Conservation (phyloP, 192 early-diverging fungal species). For the Phycomyces blakesleeanus region DNA sequence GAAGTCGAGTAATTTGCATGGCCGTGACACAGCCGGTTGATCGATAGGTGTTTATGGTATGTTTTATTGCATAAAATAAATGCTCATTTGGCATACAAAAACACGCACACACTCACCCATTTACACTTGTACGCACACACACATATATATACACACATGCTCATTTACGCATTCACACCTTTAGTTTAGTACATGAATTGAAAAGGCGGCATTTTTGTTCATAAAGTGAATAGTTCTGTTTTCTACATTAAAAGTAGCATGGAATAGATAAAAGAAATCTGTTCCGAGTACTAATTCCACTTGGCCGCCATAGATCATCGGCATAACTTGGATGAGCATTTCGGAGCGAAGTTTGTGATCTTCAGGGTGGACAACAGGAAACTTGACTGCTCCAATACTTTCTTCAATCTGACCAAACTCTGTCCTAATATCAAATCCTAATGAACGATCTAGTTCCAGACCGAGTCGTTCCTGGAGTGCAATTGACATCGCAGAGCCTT, state of each 20-base stretch:
- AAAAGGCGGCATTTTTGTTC: neutral
- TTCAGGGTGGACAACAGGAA: constrained; percentile 6
- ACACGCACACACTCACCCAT: no score
- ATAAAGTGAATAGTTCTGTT: constrained; percentile 3
- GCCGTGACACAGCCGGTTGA: no score
- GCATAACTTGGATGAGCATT: constrained; percentile 12
- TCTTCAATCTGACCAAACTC: constrained; percentile 1
- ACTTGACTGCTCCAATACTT: constrained; percentile 7
- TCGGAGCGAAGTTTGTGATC: neutral
- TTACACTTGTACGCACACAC: no score
- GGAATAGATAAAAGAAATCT: constrained; percentile 13
- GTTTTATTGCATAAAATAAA: no score
- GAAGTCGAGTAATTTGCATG: no score
- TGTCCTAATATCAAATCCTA: neutral
- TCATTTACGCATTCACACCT: no score
- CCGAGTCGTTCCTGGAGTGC: neutral
- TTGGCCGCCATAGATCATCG: constrained; percentile 15
- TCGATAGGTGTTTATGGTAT: no score
- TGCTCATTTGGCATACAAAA: no score
- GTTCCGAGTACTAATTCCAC: constrained; percentile 11
- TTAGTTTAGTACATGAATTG: no score
- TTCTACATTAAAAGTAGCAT: constrained; percentile 12
- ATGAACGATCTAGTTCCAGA: neutral
- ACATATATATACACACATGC: no score
- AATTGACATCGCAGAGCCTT: constrained; percentile 6